A percentile compares a stretch with the other conserved stretches of the same genome.
phyloP scores from a whole-genome alignment of 805 yeast genomes.

The Ogataea paradorogensis region DNA sequence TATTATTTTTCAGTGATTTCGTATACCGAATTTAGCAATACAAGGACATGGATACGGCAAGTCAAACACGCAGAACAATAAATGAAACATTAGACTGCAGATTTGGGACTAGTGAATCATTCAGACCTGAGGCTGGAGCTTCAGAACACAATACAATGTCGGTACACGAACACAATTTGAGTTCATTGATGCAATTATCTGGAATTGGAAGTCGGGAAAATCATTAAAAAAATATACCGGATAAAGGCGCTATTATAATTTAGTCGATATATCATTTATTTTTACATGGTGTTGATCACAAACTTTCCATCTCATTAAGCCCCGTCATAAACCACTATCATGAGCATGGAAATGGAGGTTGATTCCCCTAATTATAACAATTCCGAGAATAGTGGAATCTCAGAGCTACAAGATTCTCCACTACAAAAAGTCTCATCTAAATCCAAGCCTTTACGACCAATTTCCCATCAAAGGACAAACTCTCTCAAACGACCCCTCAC shows the following conservation, averaged over 20 bases:
- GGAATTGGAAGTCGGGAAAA: constrained; percentile 3
- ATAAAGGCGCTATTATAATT: constrained; percentile 6
- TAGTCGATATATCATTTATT: constrained; percentile 5
- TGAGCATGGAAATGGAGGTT: constrained; percentile 23
- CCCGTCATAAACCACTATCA: background rate
- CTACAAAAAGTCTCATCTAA: constrained; percentile 14
- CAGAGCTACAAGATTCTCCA: constrained; percentile 26
- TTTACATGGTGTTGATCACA: constrained; percentile 6
- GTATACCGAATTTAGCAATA: constrained; percentile 5
- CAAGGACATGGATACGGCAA: constrained; percentile 2
- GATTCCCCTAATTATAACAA: constrained; percentile 24
- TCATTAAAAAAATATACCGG: background rate
- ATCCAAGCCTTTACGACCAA: constrained; percentile 7
- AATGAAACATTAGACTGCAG: constrained; percentile 9
- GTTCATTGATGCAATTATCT: constrained; percentile 6
- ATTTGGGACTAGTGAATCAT: background rate
- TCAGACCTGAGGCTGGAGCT: background rate
- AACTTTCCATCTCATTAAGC: background rate
- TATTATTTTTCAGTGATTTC: constrained; percentile 3
- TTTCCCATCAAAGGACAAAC: constrained; percentile 22
- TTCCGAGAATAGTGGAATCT: constrained; percentile 8
- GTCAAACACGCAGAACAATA: constrained; percentile 3
- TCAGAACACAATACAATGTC: constrained; percentile 1
- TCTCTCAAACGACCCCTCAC: constrained; percentile 33
- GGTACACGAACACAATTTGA: background rate